Evolutionary conservation across 306 rosid species (phyloP), one percentile per base, ranked within the genome.

Genomic region (Vigna trinervia): DNA sequence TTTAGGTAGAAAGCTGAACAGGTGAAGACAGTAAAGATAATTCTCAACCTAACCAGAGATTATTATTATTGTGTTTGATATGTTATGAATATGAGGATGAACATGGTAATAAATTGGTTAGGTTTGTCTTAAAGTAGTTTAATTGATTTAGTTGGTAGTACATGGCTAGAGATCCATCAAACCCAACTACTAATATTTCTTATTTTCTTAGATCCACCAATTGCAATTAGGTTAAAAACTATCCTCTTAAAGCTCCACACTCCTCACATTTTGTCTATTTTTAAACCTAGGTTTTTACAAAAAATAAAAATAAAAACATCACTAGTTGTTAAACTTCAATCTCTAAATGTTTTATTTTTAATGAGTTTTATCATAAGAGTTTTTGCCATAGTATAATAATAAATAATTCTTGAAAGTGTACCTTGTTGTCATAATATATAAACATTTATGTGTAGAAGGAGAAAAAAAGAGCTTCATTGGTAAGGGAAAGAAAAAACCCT

Each of bases 21-120:
- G 34, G 62, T 52, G 50, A 34, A n/a, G 75, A 11, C 48, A 70
- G 46, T 32, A 12, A 52, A 34, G 34, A 71, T 34, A 50, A 48
- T 34, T 15, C 36, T 47, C 7, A 71, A 71, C 76, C 76, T 52
- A 71, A 71, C 76, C 76, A 71, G 53, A 71, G 53, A 71, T 71
- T 71, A 34, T 19, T 17, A 34, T 11, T 71, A 36, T 71, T 10
- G 5, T 71, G 34, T 32, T 71, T 32, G 34, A 71, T 71, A 32
- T 52, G 76, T 71, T 32, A 34, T 32, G 34, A 15, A 41, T 51
- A 11, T 71, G 8, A 17, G 48, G 26, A 52, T 52, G 50, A 48
- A 11, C 7, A 51, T 5, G 34, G 36, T 32, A 52, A 11, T 52
- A 10, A 71, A 52, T 52, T 71, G 63, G 76, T 71, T 71, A 71